Evolutionary conservation across 306 rosid species (phyloP), one percentile per base, ranked within the genome.

Genomic region (Comarum palustre): DNA sequence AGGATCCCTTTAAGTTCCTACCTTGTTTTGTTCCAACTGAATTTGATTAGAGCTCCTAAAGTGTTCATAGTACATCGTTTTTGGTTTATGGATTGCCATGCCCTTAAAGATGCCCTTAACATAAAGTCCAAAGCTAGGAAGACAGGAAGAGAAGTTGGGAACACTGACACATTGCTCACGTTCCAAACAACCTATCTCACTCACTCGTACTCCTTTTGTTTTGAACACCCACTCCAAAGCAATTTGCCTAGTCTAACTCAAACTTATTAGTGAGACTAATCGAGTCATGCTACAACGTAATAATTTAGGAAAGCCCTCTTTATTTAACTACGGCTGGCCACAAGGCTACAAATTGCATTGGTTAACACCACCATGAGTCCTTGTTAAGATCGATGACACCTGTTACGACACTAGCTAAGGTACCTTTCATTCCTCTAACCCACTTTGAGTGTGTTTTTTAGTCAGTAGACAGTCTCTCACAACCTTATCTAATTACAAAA

Each of bases 401-500:
- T n/a, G 45, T 34, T 47, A 69, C 42, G 75, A 74, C 67, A 61
- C 71, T 42, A 31, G 63, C 29, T 12, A 74, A 52, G 22, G 71
- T 50, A 38, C 17, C 60, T 74, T 79, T 79, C 72, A 51, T 38
- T 19, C 65, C n/a, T 17, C 71, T 47, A 60, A 19, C 19, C 61
- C 60, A 13, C 29, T 57, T 24, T 29, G 9, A 16, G 36, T 73
- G 19, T 69, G 43, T 47, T 15, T 52, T 51, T 31, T 73, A 61
- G 25, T 61, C 64, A 47, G 11, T 73, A 51, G 14, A 27, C 64
- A 38, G 54, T 1, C 5, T n/a, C 16, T 17, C 42, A 3, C 13
- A 67, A 59, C 57, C 78, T 66, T 58, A 78, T 57, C 77, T 34
- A 65, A 66, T 16, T 48, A 59, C 52, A 42, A 45, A 54, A 66